These are phyloP conservation scores for Hyaloscypha hepaticicola DNA, from an alignment of 495 filamentous ascomycete genomes.

Conservation along the genomic window DNA sequence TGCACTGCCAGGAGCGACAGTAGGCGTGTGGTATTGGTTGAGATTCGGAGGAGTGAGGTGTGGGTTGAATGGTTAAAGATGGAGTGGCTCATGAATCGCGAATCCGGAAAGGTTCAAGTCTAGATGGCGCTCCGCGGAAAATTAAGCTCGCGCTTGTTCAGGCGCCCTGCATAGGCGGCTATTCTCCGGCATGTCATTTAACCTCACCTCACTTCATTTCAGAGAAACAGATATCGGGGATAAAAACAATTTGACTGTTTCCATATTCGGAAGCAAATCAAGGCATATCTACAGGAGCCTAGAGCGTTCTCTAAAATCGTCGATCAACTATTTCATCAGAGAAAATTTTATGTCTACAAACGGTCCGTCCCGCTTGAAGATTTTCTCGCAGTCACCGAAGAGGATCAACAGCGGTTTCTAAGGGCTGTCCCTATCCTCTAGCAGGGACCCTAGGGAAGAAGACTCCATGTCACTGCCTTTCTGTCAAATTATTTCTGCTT, in stretches of 20 bases:
- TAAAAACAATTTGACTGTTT: not conserved
- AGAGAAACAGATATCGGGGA: not conserved
- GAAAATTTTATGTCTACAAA: not conserved
- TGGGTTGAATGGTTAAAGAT: not conserved
- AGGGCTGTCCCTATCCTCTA: not conserved
- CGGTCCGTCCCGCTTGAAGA: not conserved
- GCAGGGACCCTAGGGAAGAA: not conserved
- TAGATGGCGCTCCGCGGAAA: not conserved
- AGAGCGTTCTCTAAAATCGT: not conserved
- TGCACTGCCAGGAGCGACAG: not conserved
- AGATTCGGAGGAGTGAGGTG: constrained; percentile 6
- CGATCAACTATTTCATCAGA: not conserved
- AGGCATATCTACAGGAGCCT: not conserved
- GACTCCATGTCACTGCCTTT: not conserved
- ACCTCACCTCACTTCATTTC: not conserved
- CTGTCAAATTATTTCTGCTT: not conserved
- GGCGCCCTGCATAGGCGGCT: constrained; percentile 1
- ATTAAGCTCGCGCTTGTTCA: not conserved
- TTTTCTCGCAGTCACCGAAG: not conserved
- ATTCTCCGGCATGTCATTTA: not conserved
- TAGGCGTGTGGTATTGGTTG: constrained; percentile 6
- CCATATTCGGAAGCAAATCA: not conserved
- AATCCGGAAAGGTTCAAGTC: not conserved
- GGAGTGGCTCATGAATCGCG: not conserved
- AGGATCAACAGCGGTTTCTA: too few species aligned